These are phyloP conservation scores for Arachnomyces sp. DNA, from an alignment of 2,329 filamentous ascomycete species.

Conservation along the genomic window DNA sequence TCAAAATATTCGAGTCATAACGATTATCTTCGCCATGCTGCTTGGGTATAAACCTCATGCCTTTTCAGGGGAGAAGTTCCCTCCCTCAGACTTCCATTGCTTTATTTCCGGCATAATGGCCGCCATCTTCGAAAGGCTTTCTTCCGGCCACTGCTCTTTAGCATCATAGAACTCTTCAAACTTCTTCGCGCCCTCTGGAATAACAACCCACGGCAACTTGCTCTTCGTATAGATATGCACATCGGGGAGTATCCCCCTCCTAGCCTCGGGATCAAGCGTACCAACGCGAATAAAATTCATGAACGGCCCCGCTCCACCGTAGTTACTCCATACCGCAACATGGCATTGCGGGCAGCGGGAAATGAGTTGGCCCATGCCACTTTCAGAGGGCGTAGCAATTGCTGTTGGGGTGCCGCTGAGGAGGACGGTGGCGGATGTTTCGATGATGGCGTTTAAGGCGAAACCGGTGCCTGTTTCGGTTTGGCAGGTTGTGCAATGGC, in stretches of 20 bases:
- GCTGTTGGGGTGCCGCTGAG: conserved; percentile 17
- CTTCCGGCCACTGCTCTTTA: conserved; percentile 25
- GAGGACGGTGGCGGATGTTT: conserved; percentile 29
- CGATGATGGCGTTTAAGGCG: conserved; percentile 36
- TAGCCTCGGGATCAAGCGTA: conserved; percentile 35
- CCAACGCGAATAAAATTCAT: conserved; percentile 36
- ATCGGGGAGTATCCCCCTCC: conserved; percentile 31
- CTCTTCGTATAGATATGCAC: conserved; percentile 38
- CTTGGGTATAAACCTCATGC: no score
- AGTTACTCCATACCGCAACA: conserved; percentile 36
- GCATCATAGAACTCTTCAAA: conserved; percentile 32
- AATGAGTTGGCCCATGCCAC: conserved; percentile 34
- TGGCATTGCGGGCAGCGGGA: conserved; percentile 38
- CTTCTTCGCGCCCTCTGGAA: conserved; percentile 28
- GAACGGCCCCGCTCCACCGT: conserved; percentile 24
- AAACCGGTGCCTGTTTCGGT: conserved; percentile 36
- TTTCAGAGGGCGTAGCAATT: conserved; percentile 31
- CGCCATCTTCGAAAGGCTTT: conserved; percentile 22
- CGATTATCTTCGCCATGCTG: no score
- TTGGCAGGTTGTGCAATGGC: conserved; percentile 42
- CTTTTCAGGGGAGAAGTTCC: no score
- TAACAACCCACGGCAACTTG: conserved; percentile 31
- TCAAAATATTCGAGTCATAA: no score
- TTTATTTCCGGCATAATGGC: neutral
- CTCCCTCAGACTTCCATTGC: neutral